Conservation (phyloP, 176 grass and related monocot genomes). For the Sorghum bicolor region Sorghum_bicolor_NCBIv3 NC_012877.2:37923001-37923500, state of each 20-base stretch:
- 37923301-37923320: slow-evolving; percentile 73
- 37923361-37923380: slow-evolving; percentile 65
- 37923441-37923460: slow-evolving; percentile 94
- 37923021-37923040: slow-evolving; percentile 76
- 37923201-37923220: slow-evolving; percentile 66
- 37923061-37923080: slow-evolving; percentile 29
- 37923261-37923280: slow-evolving; percentile 90
- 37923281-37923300: slow-evolving; percentile 83
- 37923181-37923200: slow-evolving; percentile 51
- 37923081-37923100: slow-evolving; percentile 77
- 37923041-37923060: slow-evolving; percentile 81
- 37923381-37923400: slow-evolving; percentile 62
- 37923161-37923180: slow-evolving; percentile 34
- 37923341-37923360: slow-evolving; percentile 57
- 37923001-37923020: slow-evolving; percentile 77
- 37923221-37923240: slow-evolving; percentile 68
- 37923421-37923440: slow-evolving; percentile 77
- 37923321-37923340: slow-evolving; percentile 43
- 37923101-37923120: slow-evolving; percentile 90
- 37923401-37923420: slow-evolving; percentile 68
- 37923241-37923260: slow-evolving; percentile 65
- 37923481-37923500: slow-evolving; percentile 68
- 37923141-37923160: slow-evolving; percentile 73
- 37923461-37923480: slow-evolving; percentile 71
- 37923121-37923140: slow-evolving; percentile 86